Evolutionary conservation across 768 basidiomycete genomes (phyloP).

Genomic region (Serpula lacrymans): DNA sequence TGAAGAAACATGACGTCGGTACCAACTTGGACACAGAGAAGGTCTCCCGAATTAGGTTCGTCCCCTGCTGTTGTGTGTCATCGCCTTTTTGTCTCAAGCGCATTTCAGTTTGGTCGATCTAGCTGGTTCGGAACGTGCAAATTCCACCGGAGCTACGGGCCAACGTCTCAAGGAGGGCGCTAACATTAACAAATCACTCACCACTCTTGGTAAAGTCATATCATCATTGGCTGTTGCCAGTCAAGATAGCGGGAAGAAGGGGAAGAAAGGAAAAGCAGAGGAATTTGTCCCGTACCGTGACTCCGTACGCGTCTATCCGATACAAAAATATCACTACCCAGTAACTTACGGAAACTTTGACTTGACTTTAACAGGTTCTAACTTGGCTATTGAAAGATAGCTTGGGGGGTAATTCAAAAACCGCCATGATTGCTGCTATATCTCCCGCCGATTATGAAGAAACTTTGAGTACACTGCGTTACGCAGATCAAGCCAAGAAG

Average conservation of each 20-base stretch:
- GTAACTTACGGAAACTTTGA: too few relatives aligned
- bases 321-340: too few relatives aligned
- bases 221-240: slow-evolving; percentile 73
- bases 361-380: slow-evolving; percentile 68
- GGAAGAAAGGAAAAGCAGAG: slow-evolving; percentile 84
- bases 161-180: slow-evolving; percentile 96
- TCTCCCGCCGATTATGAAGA: slow-evolving; percentile 99
- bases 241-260: slow-evolving; percentile 66
- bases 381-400: slow-evolving; percentile 99
- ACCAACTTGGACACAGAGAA: slow-evolving; percentile 95
- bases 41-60: slow-evolving; percentile 93
- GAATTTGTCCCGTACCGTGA: slow-evolving; percentile 98
- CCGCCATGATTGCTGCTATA: slow-evolving; percentile 99
- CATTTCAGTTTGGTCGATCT: slow-evolving; percentile 82
- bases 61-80: slow-evolving; percentile 2
- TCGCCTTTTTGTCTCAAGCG: slow-evolving; percentile 7
- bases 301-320: slow-evolving; percentile 59
- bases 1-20: slow-evolving; percentile 80
- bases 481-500: slow-evolving; percentile 99
- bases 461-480: slow-evolving; percentile 92
- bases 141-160: slow-evolving; percentile 96
- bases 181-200: slow-evolving; percentile 98
- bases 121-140: slow-evolving; percentile 95
- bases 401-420: slow-evolving; percentile 95
- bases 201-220: slow-evolving; percentile 97